A percentile compares a stretch with the other conserved stretches of the same genome.
Evolutionary conservation across 2,329 filamentous ascomycete genomes (phyloP).

Genomic region (Pseudogymnoascus sp.): DNA sequence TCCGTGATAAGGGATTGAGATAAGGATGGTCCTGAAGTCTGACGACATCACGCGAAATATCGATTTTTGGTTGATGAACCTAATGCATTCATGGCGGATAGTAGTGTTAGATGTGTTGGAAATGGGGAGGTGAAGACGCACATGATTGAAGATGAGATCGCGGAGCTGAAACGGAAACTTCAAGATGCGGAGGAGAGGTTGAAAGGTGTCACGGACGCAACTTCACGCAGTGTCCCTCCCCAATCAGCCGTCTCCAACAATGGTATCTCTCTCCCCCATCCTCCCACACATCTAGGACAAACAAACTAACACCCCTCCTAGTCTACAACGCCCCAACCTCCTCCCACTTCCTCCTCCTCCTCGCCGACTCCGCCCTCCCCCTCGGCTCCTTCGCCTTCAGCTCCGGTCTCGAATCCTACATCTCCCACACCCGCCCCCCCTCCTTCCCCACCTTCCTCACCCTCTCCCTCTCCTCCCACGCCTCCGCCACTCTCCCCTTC

Average conservation of each 20-base stretch:
- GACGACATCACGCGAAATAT: background rate
- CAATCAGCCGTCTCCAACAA: conserved; percentile 18
- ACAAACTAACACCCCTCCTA: conserved; percentile 1
- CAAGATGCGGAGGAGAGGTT: conserved; percentile 38
- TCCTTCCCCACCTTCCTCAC: conserved; percentile 61
- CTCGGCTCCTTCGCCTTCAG: conserved; percentile 84
- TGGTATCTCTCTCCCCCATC: conserved; percentile 9
- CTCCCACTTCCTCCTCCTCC: conserved; percentile 63
- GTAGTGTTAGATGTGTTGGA: background rate
- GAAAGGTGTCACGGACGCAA: conserved; percentile 23
- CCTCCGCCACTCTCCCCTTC: conserved; percentile 67
- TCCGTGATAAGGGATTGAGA: background rate
- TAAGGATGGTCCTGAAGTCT: background rate
- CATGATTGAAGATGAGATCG: conserved; percentile 43
- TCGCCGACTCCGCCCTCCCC: conserved; percentile 74
- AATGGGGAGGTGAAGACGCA: background rate
- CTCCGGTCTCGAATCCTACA: conserved; percentile 74
- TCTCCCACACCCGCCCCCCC: conserved; percentile 54
- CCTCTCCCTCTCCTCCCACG: conserved; percentile 63
- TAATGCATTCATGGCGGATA: conserved; percentile 3
- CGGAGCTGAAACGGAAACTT: conserved; percentile 45
- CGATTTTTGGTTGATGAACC: background rate
- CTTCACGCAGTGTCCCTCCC: conserved; percentile 20
- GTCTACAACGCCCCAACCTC: conserved; percentile 20
- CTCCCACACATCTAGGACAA: conserved; percentile 1